Conservation (phyloP, 176 grass and related monocot species). For the Guadua angustifolia region DNA sequence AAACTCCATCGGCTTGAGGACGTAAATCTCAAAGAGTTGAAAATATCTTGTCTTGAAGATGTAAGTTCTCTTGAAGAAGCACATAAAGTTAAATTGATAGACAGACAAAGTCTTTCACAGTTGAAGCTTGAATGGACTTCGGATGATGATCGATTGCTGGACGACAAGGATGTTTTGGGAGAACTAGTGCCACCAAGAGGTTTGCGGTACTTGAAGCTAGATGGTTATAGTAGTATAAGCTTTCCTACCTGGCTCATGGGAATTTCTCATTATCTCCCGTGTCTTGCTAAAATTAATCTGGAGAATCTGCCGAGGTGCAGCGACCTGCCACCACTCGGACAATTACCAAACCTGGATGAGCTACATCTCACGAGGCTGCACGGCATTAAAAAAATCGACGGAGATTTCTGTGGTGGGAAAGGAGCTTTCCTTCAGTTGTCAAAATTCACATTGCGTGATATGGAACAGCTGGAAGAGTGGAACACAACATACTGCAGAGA, state of each 20-base stretch:
- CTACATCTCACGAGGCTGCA: neutral
- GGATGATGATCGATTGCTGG: neutral
- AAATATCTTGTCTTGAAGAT: too few relatives aligned
- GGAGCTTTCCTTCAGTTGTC: neutral
- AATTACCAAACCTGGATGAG: neutral
- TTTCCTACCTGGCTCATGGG: slow-evolving; percentile 11
- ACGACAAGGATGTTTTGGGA: neutral
- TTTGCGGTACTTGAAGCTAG: too few relatives aligned
- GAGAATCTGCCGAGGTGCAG: too few relatives aligned
- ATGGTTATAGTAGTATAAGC: too few relatives aligned
- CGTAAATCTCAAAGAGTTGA: too few relatives aligned
- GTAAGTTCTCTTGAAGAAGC: too few relatives aligned
- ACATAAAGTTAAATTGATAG: too few relatives aligned
- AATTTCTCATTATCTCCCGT: neutral
- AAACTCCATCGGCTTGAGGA: too few relatives aligned
- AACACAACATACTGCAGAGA: neutral
- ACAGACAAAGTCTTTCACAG: neutral
- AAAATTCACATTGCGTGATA: fast-evolving
- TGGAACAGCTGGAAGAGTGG: neutral
- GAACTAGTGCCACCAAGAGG: too few relatives aligned
- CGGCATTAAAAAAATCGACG: neutral
- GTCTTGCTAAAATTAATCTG: neutral
- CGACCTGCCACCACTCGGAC: neutral
- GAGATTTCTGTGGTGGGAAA: neutral
- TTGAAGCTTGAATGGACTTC: neutral